Evolutionary conservation across 805 yeast species (phyloP), one percentile per base, ranked within the genome.

Genomic region (Lipomyces orientalis): DNA sequence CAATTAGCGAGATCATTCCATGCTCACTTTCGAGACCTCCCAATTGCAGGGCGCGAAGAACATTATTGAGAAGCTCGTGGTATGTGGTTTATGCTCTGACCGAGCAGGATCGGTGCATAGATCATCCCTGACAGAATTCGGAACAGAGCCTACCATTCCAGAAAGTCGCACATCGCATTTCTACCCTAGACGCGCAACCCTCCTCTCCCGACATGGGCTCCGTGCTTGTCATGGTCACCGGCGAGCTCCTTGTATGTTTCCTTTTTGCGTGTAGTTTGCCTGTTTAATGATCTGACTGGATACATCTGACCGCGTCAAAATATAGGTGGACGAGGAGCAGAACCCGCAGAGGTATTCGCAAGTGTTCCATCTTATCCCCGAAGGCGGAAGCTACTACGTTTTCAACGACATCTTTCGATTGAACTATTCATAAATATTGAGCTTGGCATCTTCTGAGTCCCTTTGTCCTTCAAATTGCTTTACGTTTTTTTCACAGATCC

Each of bases 111-210:
- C 16, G 14, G 14, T 35, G 39, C 39, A 43, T 16, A 52, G 33
- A 55, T 54, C 37, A 7, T 59, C 8, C 49, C 49, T 43, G 19
- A 43, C 49, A 16, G 19, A 14, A 31, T 25, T n/a, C 34, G 22
- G 29, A 6, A 16, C 46, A 72, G 67, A 86, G 93, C 51, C 85
- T 95, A 75, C 97, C 97, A 62, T 95, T 95, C 85, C 89, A 86
- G 79, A 93, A 93, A 81, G 98, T 95, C 66, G 89, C 87, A 61
- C 99, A 95, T 84, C 86, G 96, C 82, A 90, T 95, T 77, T 88
- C 97, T 64, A 94, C 98, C 56, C 86, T 95, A 77, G 98, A 95
- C 77, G 98, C 98, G 58, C 99, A 95, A 82, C 99, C 99, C 60
- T 97, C 96, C 51, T 90, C 97, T 66, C 91, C 97, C 67, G 86